These are phyloP conservation scores for Trametes meyenii DNA, from an alignment of 768 basidiomycete genomes.

Conservation along the genomic window DNA sequence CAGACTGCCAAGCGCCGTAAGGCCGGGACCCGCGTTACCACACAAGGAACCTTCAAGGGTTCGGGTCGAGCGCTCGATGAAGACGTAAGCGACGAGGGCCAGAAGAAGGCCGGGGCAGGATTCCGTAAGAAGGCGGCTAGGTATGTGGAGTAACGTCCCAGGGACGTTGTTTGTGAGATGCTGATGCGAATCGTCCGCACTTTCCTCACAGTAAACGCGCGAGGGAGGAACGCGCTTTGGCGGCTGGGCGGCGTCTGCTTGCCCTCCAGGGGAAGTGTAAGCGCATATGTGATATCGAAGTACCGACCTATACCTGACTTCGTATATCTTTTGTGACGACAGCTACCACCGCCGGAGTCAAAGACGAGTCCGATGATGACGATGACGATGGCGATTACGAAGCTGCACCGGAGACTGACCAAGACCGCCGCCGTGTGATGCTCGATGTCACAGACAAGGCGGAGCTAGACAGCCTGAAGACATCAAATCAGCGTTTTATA, in stretches of 20 bases:
- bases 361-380: slow-evolving; percentile 11
- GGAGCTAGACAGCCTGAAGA: slow-evolving; percentile 47
- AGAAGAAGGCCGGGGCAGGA: slow-evolving; percentile 53
- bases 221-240: slow-evolving; percentile 75
- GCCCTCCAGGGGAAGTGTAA: slow-evolving; percentile 45
- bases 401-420: slow-evolving; percentile 41
- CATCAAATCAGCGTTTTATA: slow-evolving; percentile 48
- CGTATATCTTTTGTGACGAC: not conserved
- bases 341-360: not conserved
- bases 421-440: slow-evolving; percentile 54
- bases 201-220: slow-evolving; percentile 64
- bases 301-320: not conserved
- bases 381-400: slow-evolving; percentile 25
- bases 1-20: slow-evolving; percentile 73
- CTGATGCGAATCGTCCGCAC: not conserved
- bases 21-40: slow-evolving; percentile 67
- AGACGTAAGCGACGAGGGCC: slow-evolving; percentile 38
- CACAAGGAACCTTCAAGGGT: slow-evolving; percentile 61
- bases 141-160: slow-evolving; percentile 37
- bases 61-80: slow-evolving; percentile 56
- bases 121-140: slow-evolving; percentile 75
- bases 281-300: not conserved
- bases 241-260: slow-evolving; percentile 65
- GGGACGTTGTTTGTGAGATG: not conserved
- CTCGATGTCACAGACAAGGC: slow-evolving; percentile 48